Evolutionary conservation across 192 early-diverging fungal species (phyloP), one percentile per base, ranked within the genome.

Genomic region (Chytriomyces confervae): DNA sequence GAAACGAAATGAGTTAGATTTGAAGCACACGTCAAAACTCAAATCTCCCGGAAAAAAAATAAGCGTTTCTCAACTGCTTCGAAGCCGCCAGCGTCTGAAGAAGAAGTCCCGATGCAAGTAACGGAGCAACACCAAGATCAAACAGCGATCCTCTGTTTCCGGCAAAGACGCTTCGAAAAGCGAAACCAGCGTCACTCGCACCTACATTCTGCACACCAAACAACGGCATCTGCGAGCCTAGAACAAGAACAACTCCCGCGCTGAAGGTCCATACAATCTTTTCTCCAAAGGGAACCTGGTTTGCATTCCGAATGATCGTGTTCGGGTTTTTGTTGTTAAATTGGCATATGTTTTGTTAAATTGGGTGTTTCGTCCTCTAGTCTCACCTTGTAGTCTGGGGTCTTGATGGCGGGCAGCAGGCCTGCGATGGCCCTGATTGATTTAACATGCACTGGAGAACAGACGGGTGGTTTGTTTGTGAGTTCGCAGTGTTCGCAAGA

Each of bases 81-180:
- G 94, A 94, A 53, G 93, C 95, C 9, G 93, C 93, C 63, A 97
- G 86, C 65, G 96, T 84, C 84, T 97, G 95, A 93, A 96, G 95
- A 72, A 96, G 95, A 94, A 96, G 95, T 48, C 94, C 95, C 13
- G 94, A 94, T n/a, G 95, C 96, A 69, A 96, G 93, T 78, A 97
- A 91, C 46, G 96, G 95, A 24, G 95, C 94, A 69, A 96, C 96
- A 86, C 96, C 96, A 80, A 96, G 89, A 83, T 97, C 96, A 93
- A 97, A 94, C 51, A 97, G 80, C 61, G 95, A 96, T 79, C 95
- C 95, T 79, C 95, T 91, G 87, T 95, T 96, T 29, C 95, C 96
- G 60, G 94, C 96, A 49, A 97, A 87, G 77, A 96, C 95, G 50
- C 95, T 92, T 86, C 96, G 92, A 91, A 97, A 90, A 93, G 94